Percentiles rank a stretch among this genome's conserved stretches.
Conservation (phyloP, 2,329 filamentous ascomycete genomes). For the Eutypella sp. region DNA sequence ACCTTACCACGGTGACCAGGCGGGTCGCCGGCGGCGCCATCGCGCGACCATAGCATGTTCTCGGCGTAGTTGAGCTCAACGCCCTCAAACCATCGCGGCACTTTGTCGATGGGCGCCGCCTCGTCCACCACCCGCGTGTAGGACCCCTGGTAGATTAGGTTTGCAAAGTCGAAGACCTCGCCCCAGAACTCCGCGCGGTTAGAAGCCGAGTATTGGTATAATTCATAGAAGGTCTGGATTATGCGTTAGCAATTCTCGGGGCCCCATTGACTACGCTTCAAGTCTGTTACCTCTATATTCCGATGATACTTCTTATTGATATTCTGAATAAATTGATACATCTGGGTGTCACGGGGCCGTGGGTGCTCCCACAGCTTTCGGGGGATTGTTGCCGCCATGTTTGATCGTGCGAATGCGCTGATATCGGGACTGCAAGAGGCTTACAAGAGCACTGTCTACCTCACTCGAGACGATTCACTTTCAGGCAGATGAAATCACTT, state of each 20-base stretch:
- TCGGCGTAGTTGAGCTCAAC: constrained; percentile 73
- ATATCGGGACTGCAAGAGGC: no score
- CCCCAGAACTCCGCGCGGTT: constrained; percentile 61
- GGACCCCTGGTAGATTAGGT: constrained; percentile 58
- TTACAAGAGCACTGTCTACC: no score
- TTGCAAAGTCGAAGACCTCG: constrained; percentile 54
- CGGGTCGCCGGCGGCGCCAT: constrained; percentile 32
- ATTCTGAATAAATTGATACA: constrained; percentile 63
- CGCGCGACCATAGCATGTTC: constrained; percentile 64
- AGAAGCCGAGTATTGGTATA: constrained; percentile 65
- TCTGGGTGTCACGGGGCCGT: constrained; percentile 54
- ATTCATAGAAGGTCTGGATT: constrained; percentile 58
- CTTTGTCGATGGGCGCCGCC: constrained; percentile 59
- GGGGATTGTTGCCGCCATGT: constrained; percentile 36
- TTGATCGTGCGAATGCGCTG: no score
- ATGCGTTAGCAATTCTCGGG: constrained; percentile 6
- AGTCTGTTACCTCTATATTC: constrained; percentile 50
- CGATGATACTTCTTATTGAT: constrained; percentile 55
- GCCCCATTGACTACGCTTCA: neutral
- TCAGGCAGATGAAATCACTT: no score
- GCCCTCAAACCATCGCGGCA: constrained; percentile 75
- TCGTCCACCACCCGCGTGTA: constrained; percentile 63
- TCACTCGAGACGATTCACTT: no score
- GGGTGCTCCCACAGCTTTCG: constrained; percentile 67
- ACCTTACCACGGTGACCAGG: constrained; percentile 42